Evolutionary conservation across 2,329 filamentous ascomycete species (phyloP).

Genomic region (Chalaropsis thielavioides): DNA sequence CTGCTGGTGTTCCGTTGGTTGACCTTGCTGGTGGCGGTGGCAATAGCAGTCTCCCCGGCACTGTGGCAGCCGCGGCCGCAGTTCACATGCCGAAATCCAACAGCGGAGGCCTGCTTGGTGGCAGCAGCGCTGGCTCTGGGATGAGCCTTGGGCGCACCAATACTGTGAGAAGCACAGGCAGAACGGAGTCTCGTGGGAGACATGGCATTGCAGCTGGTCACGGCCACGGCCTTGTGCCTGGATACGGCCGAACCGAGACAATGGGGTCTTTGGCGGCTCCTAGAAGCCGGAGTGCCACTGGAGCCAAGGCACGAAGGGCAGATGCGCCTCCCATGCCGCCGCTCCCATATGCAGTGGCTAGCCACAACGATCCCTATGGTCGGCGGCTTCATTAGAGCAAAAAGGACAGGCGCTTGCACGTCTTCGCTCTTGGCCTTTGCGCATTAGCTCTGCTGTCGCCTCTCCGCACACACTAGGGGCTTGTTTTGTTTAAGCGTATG

Average conservation of each 20-base stretch:
- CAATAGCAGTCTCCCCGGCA: neutral
- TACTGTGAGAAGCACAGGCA: constrained; percentile 12
- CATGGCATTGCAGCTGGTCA: neutral
- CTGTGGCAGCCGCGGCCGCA: neutral
- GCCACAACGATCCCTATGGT: constrained; percentile 12
- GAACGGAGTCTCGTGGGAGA: constrained; percentile 10
- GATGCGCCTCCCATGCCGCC: constrained; percentile 15
- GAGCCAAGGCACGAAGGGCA: neutral
- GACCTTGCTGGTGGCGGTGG: constrained; percentile 27
- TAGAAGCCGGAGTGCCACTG: neutral
- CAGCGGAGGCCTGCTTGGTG: constrained; percentile 1
- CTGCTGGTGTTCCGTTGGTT: constrained; percentile 32
- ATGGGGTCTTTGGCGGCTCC: neutral
- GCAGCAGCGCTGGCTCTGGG: constrained; percentile 1
- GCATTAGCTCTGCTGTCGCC: neutral
- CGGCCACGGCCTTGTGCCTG: neutral
- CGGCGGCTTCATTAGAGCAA: constrained; percentile 12
- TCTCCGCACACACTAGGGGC: neutral
- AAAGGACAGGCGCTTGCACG: neutral
- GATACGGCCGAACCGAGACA: neutral
- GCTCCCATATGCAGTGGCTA: constrained; percentile 13
- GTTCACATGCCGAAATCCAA: constrained; percentile 4
- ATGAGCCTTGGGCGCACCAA: constrained; percentile 11
- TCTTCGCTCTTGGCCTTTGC: neutral
- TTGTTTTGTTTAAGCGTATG: neutral